Evolutionary conservation across 1,139 yeast species (phyloP).

Genomic region (Entelexis paramagnoliae): DNA sequence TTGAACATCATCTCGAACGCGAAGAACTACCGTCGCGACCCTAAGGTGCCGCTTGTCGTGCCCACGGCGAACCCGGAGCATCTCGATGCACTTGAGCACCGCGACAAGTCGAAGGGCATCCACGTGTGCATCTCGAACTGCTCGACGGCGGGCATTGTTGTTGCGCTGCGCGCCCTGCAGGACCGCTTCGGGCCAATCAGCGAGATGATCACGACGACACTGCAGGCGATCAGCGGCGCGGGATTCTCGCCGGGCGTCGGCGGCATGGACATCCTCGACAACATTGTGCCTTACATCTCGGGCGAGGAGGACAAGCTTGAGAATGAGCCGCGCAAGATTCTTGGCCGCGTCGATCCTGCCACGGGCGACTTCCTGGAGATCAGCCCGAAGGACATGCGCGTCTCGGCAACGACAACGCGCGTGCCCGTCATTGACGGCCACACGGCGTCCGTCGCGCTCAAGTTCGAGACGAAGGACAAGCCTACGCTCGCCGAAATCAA

Average conservation of each 20-base stretch:
- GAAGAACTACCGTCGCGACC: conserved; percentile 83
- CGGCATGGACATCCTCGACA: conserved; percentile 88
- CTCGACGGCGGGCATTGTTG: conserved; percentile 95
- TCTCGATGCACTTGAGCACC: conserved; percentile 59
- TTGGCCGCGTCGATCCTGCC: conserved; percentile 46
- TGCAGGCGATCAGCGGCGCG: conserved; percentile 97
- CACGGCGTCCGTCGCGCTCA: conserved; percentile 84
- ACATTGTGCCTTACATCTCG: conserved; percentile 83
- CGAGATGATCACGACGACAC: conserved; percentile 75
- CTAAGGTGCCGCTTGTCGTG: conserved; percentile 82
- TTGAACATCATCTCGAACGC: conserved; percentile 85
- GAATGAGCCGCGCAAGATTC: conserved; percentile 94
- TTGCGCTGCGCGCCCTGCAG: conserved; percentile 86
- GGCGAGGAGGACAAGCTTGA: conserved; percentile 99
- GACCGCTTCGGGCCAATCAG: conserved; percentile 85
- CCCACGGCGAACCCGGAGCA: conserved; percentile 97
- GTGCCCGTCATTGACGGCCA: conserved; percentile 98
- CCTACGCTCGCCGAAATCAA: conserved; percentile 79
- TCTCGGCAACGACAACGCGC: conserved; percentile 93
- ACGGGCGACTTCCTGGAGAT: conserved; percentile 50
- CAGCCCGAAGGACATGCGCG: conserved; percentile 61
- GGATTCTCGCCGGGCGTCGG: conserved; percentile 98
- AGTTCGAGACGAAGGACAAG: conserved; percentile 72
- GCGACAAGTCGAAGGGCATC: conserved; percentile 57
- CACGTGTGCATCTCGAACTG: conserved; percentile 94